Percentiles rank a stretch among this genome's conserved stretches.
These are phyloP conservation scores for Leptoxyphium fumago DNA, from an alignment of 2,329 filamentous ascomycete species.

Conservation along the genomic window DNA sequence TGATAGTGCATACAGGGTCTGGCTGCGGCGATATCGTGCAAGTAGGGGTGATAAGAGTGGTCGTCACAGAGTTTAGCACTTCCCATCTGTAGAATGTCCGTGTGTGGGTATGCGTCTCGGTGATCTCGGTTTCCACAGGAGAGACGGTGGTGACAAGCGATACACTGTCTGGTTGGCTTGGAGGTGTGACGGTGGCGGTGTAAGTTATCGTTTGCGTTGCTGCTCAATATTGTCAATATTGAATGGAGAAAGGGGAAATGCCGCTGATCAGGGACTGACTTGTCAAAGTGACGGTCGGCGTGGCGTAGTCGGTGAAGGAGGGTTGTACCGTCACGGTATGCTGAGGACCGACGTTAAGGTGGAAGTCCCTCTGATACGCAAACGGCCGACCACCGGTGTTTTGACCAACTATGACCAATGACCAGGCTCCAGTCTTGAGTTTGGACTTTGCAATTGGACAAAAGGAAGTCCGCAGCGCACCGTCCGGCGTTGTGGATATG, in stretches of 20 bases:
- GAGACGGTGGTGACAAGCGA: neutral
- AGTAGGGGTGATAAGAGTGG: slow-evolving; percentile 19
- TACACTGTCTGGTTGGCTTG: slow-evolving; percentile 2
- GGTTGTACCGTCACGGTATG: slow-evolving; percentile 12
- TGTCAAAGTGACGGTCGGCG: slow-evolving; percentile 6
- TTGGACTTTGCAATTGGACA: slow-evolving; percentile 25
- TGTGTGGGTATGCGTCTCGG: neutral
- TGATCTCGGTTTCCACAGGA: neutral
- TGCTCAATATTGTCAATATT: neutral
- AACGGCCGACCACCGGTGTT: slow-evolving; percentile 29
- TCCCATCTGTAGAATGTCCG: slow-evolving; percentile 1
- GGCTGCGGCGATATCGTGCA: slow-evolving; percentile 21
- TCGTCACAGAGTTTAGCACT: slow-evolving; percentile 1
- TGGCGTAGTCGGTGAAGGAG: neutral
- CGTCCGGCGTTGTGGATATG: slow-evolving; percentile 25
- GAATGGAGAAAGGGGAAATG: neutral
- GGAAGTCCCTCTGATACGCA: slow-evolving; percentile 30
- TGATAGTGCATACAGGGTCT: slow-evolving; percentile 22
- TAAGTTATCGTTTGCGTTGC: neutral
- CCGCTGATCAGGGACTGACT: neutral
- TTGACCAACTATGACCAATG: slow-evolving; percentile 28
- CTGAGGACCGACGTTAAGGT: slow-evolving; percentile 22
- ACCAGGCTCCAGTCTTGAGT: slow-evolving; percentile 29
- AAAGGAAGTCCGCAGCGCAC: slow-evolving; percentile 24
- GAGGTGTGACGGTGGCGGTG: neutral